Conservation (phyloP, 2,329 filamentous ascomycete species). For the Colletotrichum limetticola region DNA sequence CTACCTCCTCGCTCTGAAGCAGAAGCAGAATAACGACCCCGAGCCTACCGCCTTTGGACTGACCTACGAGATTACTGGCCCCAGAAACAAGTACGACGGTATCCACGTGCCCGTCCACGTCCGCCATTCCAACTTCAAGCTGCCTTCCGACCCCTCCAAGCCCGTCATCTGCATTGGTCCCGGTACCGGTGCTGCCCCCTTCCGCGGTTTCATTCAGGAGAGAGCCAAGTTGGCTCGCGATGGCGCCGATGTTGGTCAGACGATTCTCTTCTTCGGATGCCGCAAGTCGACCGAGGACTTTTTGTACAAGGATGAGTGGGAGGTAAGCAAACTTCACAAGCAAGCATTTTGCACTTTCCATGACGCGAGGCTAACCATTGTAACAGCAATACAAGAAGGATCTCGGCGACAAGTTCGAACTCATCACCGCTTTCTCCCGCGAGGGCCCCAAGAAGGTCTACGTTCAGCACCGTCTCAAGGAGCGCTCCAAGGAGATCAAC, state of each 20-base stretch:
- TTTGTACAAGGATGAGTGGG: constrained; percentile 90
- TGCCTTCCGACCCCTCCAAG: constrained; percentile 93
- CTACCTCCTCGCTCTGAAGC: constrained; percentile 92
- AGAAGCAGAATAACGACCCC: constrained; percentile 93
- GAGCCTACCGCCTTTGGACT: constrained; percentile 84
- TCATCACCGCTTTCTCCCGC: constrained; percentile 96
- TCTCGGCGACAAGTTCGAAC: constrained; percentile 88
- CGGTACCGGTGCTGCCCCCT: constrained; percentile 95
- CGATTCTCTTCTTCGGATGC: constrained; percentile 95
- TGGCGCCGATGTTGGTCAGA: constrained; percentile 86
- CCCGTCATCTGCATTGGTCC: constrained; percentile 97
- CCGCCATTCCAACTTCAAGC: constrained; percentile 98
- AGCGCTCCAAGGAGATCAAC: constrained; percentile 85
- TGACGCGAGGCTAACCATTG: constrained; percentile 3
- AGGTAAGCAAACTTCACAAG: constrained; percentile 68
- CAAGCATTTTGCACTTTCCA: no score
- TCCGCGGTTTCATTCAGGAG: constrained; percentile 95
- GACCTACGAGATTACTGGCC: constrained; percentile 87
- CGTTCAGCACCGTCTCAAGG: constrained; percentile 91
- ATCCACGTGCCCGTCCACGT: constrained; percentile 95
- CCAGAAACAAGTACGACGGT: constrained; percentile 96
- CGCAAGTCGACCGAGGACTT: constrained; percentile 90
- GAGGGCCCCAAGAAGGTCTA: constrained; percentile 91
- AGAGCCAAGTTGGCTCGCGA: constrained; percentile 83
- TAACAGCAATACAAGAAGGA: constrained; percentile 81